phyloP scores from a whole-genome alignment of 2,329 filamentous ascomycete genomes.

The Laburnicola sp. region DNA sequence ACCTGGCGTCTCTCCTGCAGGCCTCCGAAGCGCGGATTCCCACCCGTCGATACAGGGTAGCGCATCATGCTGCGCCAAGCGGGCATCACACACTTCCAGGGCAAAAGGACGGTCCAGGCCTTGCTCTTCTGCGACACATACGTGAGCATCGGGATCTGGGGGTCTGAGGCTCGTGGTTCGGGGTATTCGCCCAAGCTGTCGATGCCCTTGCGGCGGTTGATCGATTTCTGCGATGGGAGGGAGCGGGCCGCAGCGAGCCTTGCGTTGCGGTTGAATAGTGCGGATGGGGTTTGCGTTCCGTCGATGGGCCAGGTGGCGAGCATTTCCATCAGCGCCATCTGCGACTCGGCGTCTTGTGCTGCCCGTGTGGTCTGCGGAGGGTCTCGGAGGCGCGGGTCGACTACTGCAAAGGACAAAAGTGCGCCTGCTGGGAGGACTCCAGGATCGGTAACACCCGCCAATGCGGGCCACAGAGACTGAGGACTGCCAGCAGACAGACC shows the following conservation, averaged over 20 bases:
- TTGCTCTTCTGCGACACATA: slow-evolving; percentile 61
- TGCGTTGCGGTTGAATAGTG: slow-evolving; percentile 69
- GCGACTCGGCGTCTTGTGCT: slow-evolving; percentile 23
- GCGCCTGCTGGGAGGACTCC: slow-evolving; percentile 70
- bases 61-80: slow-evolving; percentile 88
- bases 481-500: slow-evolving; percentile 33
- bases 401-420: slow-evolving; percentile 70
- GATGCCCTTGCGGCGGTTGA: slow-evolving; percentile 74
- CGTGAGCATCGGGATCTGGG: slow-evolving; percentile 75
- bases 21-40: slow-evolving; percentile 81
- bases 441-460: slow-evolving; percentile 48
- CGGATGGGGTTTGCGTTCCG: slow-evolving; percentile 49
- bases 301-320: slow-evolving; percentile 72
- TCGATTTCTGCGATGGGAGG: slow-evolving; percentile 73
- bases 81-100: slow-evolving; percentile 84
- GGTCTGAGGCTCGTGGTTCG: slow-evolving; percentile 63
- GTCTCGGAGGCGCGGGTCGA: slow-evolving; percentile 79
- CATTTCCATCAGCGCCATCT: slow-evolving; percentile 57
- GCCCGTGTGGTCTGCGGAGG: slow-evolving; percentile 63
- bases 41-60: slow-evolving; percentile 75
- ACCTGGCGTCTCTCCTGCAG: slow-evolving; percentile 78
- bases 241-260: slow-evolving; percentile 68
- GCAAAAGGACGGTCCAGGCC: slow-evolving; percentile 80
- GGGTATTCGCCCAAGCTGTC: slow-evolving; percentile 66
- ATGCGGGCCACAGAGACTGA: slow-evolving; percentile 36